Percentiles rank a stretch among this genome's conserved stretches.
phyloP scores from a whole-genome alignment of 2,329 filamentous ascomycete species.

The Hymenoscyphus occultus region DNA sequence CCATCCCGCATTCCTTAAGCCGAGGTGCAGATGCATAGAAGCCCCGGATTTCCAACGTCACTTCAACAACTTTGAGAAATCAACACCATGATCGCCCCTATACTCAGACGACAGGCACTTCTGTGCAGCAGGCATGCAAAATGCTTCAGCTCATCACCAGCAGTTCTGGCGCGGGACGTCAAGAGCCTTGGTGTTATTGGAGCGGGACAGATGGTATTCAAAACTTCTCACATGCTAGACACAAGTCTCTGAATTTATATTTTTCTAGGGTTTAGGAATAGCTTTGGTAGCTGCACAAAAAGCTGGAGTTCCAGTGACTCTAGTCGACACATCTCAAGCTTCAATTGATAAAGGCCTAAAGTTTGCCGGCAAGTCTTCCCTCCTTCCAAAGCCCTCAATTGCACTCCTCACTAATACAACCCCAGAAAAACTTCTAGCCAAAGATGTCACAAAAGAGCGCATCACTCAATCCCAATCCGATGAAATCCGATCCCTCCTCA shows the following conservation, averaged over 20 bases:
- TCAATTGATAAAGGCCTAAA: constrained; percentile 85
- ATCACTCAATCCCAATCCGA: constrained; percentile 81
- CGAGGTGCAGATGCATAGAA: constrained; percentile 15
- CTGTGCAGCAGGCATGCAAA: constrained; percentile 37
- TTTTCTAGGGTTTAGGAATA: constrained; percentile 79
- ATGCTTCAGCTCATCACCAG: constrained; percentile 67
- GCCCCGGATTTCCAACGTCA: constrained; percentile 5
- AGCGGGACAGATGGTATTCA: constrained; percentile 89
- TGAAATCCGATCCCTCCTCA: constrained; percentile 66
- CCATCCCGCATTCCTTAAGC: constrained; percentile 14
- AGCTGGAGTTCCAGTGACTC: constrained; percentile 76
- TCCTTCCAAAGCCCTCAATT: constrained; percentile 3
- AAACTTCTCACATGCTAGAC: neutral
- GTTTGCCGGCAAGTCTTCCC: constrained; percentile 67
- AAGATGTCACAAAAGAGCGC: constrained; percentile 85
- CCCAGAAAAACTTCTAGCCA: constrained; percentile 84
- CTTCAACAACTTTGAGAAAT: constrained; percentile 10
- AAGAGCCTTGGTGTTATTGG: constrained; percentile 89
- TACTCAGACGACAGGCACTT: constrained; percentile 28
- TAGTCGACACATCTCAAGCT: constrained; percentile 81
- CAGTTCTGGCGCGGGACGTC: constrained; percentile 64
- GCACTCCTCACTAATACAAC: constrained; percentile 1
- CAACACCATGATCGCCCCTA: constrained; percentile 31
- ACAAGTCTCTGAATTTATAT: constrained; percentile 14
- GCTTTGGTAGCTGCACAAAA: constrained; percentile 87